phyloP scores from a whole-genome alignment of 2,329 filamentous ascomycete genomes.

The Phoma sp. region DNA sequence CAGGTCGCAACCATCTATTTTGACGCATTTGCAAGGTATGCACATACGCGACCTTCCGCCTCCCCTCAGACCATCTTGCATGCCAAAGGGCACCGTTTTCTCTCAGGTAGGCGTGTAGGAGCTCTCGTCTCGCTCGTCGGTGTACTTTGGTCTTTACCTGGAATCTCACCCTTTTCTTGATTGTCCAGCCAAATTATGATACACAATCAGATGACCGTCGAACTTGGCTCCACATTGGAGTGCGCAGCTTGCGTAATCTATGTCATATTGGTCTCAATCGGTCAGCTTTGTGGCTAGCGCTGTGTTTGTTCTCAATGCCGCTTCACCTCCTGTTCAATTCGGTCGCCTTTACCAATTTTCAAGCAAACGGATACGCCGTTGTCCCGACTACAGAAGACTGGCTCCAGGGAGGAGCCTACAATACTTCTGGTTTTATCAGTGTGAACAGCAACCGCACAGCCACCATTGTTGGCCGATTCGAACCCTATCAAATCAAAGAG shows the following conservation, averaged over 20 bases:
- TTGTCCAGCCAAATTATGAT: too few relatives aligned
- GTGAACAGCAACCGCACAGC: not conserved
- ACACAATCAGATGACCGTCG: too few relatives aligned
- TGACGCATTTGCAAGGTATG: too few relatives aligned
- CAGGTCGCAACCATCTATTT: too few relatives aligned
- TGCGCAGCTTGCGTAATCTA: slow-evolving; percentile 39
- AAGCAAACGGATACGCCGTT: slow-evolving; percentile 24
- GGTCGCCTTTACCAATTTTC: slow-evolving; percentile 21
- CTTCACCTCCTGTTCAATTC: slow-evolving; percentile 31
- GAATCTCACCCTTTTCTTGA: too few relatives aligned
- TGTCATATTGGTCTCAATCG: slow-evolving; percentile 6
- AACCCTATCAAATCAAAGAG: not conserved
- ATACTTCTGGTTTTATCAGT: slow-evolving; percentile 10
- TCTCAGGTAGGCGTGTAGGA: too few relatives aligned
- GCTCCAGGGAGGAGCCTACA: slow-evolving; percentile 16
- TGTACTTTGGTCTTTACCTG: too few relatives aligned
- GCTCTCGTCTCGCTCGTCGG: too few relatives aligned
- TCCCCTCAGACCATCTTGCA: too few relatives aligned
- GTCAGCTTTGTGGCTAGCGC: slow-evolving; percentile 7
- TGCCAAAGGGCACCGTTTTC: too few relatives aligned
- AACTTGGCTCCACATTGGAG: too few relatives aligned
- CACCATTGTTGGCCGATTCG: not conserved
- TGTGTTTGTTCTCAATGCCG: slow-evolving; percentile 18
- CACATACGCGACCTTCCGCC: too few relatives aligned
- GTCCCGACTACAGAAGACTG: slow-evolving; percentile 18